Conservation (phyloP, 1,284 basidiomycete species). For the Tilletiopsis washingtonensis region DNA sequence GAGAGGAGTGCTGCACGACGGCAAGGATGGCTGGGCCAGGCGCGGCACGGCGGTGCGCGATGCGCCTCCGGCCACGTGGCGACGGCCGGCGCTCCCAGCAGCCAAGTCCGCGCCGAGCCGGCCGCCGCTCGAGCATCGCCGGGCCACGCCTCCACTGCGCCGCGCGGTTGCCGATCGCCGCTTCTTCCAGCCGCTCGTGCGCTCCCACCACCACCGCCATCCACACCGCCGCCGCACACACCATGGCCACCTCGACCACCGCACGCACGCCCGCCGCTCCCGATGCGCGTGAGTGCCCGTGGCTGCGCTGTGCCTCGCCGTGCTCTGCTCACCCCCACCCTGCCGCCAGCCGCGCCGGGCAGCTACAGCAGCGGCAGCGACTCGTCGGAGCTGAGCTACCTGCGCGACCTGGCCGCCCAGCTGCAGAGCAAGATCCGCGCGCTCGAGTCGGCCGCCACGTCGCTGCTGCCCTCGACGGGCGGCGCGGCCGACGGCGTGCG, state of each 20-base stretch:
- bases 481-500: constrained; percentile 49
- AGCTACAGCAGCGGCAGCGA: constrained; percentile 3
- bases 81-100: no score
- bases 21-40: no score
- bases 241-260: constrained; percentile 12
- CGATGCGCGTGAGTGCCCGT: constrained; percentile 6
- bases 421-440: constrained; percentile 39
- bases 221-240: no score
- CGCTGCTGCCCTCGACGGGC: background rate
- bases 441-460: constrained; percentile 21
- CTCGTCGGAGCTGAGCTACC: constrained; percentile 33
- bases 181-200: no score
- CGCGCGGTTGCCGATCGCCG: no score
- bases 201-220: no score
- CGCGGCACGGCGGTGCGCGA: no score
- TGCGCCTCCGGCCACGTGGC: no score
- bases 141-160: no score
- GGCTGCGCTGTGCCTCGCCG: background rate
- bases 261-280: constrained; percentile 11
- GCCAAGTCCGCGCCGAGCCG: no score
- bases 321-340: background rate
- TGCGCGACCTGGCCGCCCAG: constrained; percentile 42
- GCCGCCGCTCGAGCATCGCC: no score
- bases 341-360: background rate
- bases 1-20: no score